A percentile compares a stretch with the other conserved stretches of the same genome.
phyloP scores from a whole-genome alignment of 2,329 filamentous ascomycete species.

The Cytospora mali region DNA sequence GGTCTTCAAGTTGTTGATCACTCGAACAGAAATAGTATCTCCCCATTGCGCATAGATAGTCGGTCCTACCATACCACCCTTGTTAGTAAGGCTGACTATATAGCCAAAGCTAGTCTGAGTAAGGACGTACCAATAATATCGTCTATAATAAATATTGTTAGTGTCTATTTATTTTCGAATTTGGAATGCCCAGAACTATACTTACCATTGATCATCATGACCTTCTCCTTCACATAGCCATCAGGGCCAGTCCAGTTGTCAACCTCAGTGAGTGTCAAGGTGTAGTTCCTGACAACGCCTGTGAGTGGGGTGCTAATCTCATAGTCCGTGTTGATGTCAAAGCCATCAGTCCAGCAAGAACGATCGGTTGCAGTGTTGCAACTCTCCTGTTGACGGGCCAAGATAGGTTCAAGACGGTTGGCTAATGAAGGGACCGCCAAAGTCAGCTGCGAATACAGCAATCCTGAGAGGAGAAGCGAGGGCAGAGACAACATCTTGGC shows the following conservation, averaged over 20 bases:
- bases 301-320: slow-evolving; percentile 33
- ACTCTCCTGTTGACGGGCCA: slow-evolving; percentile 19
- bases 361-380: slow-evolving; percentile 36
- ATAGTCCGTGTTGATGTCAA: slow-evolving; percentile 38
- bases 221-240: slow-evolving; percentile 35
- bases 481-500: slow-evolving; percentile 10
- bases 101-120: too few species aligned
- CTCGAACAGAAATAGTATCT: slow-evolving; percentile 57
- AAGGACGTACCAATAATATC: slow-evolving; percentile 20
- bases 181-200: slow-evolving; percentile 36
- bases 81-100: not conserved
- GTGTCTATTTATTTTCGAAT: slow-evolving; percentile 21
- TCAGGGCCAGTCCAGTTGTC: slow-evolving; percentile 37
- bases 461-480: slow-evolving; percentile 18
- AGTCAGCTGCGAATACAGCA: slow-evolving; percentile 18
- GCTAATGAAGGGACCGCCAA: slow-evolving; percentile 16
- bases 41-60: slow-evolving; percentile 56
- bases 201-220: slow-evolving; percentile 54
- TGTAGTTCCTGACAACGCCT: slow-evolving; percentile 34
- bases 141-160: slow-evolving; percentile 17
- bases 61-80: slow-evolving; percentile 47
- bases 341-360: slow-evolving; percentile 35
- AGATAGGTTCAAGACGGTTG: slow-evolving; percentile 8
- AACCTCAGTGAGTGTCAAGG: slow-evolving; percentile 34
- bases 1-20: slow-evolving; percentile 64